phyloP scores from a whole-genome alignment of 495 filamentous ascomycete genomes.

The Aspergillus saccharolyticus region DNA sequence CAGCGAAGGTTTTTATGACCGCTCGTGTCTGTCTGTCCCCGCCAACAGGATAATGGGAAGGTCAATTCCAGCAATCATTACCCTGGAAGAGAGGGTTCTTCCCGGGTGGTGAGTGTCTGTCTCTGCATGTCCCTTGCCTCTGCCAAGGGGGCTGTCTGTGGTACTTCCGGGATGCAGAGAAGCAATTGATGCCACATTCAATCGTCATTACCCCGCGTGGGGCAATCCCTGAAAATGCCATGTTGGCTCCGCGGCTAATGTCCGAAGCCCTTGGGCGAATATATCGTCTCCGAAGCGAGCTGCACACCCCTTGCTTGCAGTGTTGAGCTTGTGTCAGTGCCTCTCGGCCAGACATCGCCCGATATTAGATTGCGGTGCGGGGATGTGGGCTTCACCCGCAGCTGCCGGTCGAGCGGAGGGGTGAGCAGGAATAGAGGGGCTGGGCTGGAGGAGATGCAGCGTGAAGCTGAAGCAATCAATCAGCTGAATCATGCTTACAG shows the following conservation, averaged over 20 bases:
- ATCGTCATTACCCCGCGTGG: background rate
- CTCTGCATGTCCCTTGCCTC: background rate
- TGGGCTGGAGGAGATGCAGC: slow-evolving; percentile 57
- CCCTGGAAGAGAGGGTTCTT: no score
- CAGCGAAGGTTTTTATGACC: no score
- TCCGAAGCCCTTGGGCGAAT: background rate
- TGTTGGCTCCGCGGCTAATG: background rate
- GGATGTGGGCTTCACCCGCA: no score
- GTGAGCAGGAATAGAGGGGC: no score
- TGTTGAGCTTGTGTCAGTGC: background rate
- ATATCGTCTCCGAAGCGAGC: background rate
- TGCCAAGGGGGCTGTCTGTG: background rate
- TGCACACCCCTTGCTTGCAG: no score
- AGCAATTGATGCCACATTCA: background rate
- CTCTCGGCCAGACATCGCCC: background rate
- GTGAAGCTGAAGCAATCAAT: no score
- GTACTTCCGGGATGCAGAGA: background rate
- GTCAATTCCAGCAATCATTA: background rate
- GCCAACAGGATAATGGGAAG: background rate
- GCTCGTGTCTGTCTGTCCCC: background rate
- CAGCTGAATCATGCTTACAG: no score
- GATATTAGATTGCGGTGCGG: background rate
- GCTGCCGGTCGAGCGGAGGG: background rate
- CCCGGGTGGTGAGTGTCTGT: background rate
- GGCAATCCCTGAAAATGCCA: background rate